Evolutionary conservation across 768 basidiomycete genomes (phyloP).

Genomic region (Leccinellum albellum): DNA sequence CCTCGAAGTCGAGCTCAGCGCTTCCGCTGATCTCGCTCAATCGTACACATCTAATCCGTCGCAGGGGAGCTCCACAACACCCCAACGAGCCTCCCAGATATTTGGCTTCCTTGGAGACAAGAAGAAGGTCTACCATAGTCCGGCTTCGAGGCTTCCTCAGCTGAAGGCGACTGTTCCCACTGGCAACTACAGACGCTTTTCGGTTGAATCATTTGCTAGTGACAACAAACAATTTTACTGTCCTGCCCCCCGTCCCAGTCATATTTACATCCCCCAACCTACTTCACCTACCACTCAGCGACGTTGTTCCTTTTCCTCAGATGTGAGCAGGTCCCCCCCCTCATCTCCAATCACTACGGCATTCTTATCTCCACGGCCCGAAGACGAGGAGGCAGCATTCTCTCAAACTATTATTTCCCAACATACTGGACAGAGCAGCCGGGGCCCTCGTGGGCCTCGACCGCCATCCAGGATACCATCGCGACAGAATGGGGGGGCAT

Average conservation of each 20-base stretch:
- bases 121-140: constrained; percentile 37
- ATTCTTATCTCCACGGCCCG: background rate
- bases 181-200: constrained; percentile 20
- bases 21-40: constrained; percentile 38
- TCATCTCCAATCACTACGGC: constrained; percentile 1
- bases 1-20: constrained; percentile 70
- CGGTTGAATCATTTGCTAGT: constrained; percentile 23
- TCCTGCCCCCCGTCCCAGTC: constrained; percentile 9
- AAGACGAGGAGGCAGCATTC: constrained; percentile 1
- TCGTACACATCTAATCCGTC: constrained; percentile 22
- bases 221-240: constrained; percentile 23
- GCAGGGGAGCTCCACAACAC: constrained; percentile 45
- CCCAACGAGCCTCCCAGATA: constrained; percentile 69
- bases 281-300: constrained; percentile 10
- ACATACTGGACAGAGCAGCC: constrained; percentile 24
- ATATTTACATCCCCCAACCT: constrained; percentile 12
- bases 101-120: constrained; percentile 65
- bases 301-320: constrained; percentile 13
- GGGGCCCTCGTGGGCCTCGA: constrained; percentile 44
- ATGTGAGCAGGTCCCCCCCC: constrained; percentile 6
- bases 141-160: constrained; percentile 31
- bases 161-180: constrained; percentile 21
- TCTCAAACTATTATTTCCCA: constrained; percentile 1
- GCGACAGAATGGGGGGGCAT: constrained; percentile 27
- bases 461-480: constrained; percentile 31